Base-by-base conservation (phyloP, 495 filamentous ascomycete genomes). In the Tuber borchii region DNA sequence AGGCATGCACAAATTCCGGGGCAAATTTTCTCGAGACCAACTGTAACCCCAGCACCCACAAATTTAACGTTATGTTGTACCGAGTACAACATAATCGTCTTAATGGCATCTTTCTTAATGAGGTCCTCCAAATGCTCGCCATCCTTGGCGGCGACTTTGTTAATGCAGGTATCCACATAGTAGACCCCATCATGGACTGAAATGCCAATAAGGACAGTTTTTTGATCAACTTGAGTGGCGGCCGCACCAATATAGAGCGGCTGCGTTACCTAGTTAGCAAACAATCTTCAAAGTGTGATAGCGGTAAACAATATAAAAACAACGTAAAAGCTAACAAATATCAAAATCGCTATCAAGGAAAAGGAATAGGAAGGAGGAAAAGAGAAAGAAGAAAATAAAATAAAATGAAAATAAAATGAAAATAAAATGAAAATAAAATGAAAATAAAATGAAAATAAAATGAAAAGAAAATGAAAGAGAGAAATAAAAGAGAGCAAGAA, bases 111-210 rank as follows among this genome's bases (percentile, higher is more conserved):
- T 69, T 89, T 86, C 43, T 85, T 87, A 46, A 91, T 86, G 17
- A 84, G 80, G 22, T 88, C 86, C 43, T 51, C 39, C 51, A 83
- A 76, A 19, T 82, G 71, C 72, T 86, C 80, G 77, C 83, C 70
- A 10, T 78, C 37, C 1, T 84, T 80, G 39, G 86, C 76, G 19
- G 84, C 81, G 31, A 91, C 84, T 2, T 86, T 84, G 75, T 88
- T 86, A 71, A 94, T 87, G 40, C 88, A 87, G 76, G 92, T 95
- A 82, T 95, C 93, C 48, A 93, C 86, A 34, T 92, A 87, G 80
- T 97, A 97, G 0, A 90, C 91, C 8, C 89, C 87, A 83, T 96
- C 93, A 79, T 93, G 92, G 74, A 92, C 88, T 8, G 91, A 91
- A 70, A 95, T 83, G 8, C 90, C 89, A 26, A 93, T 85, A 0